Conservation (phyloP, 108 stramenopile species). For the Aurantiochytrium sp. region DNA sequence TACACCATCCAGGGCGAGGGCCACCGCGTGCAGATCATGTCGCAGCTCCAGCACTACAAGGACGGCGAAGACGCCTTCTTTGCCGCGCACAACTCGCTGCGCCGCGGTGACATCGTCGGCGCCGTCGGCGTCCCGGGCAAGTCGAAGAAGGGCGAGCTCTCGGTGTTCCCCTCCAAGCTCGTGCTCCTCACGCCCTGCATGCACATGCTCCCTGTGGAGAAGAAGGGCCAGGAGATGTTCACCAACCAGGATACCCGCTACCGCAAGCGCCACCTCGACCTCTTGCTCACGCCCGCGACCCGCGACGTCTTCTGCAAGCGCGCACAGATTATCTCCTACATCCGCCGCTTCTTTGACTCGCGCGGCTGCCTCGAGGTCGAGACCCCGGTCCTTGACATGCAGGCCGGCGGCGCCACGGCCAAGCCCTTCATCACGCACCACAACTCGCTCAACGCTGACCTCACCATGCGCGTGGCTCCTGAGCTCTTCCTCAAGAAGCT, state of each 20-base stretch:
- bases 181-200: conserved; percentile 88
- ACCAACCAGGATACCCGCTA: conserved; percentile 94
- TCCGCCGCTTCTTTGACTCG: conserved; percentile 87
- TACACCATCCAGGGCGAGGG: conserved; percentile 93
- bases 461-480: conserved; percentile 76
- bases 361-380: conserved; percentile 97
- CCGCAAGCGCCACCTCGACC: conserved; percentile 94
- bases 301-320: conserved; percentile 79
- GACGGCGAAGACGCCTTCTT: conserved; percentile 66
- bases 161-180: conserved; percentile 80
- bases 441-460: conserved; percentile 89
- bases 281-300: conserved; percentile 87
- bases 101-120: conserved; percentile 95
- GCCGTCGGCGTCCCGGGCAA: conserved; percentile 83
- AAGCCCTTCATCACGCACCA: conserved; percentile 96
- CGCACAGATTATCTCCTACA: conserved; percentile 79
- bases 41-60: background rate
- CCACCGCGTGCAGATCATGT: conserved; percentile 89
- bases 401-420: conserved; percentile 95
- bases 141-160: conserved; percentile 91
- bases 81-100: conserved; percentile 68
- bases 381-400: conserved; percentile 99
- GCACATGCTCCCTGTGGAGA: conserved; percentile 89
- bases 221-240: conserved; percentile 62
- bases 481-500: conserved; percentile 97